A percentile compares a stretch with the other conserved stretches of the same genome.
Evolutionary conservation across 1,139 yeast species (phyloP).

Genomic region (Taiozyma sp.): DNA sequence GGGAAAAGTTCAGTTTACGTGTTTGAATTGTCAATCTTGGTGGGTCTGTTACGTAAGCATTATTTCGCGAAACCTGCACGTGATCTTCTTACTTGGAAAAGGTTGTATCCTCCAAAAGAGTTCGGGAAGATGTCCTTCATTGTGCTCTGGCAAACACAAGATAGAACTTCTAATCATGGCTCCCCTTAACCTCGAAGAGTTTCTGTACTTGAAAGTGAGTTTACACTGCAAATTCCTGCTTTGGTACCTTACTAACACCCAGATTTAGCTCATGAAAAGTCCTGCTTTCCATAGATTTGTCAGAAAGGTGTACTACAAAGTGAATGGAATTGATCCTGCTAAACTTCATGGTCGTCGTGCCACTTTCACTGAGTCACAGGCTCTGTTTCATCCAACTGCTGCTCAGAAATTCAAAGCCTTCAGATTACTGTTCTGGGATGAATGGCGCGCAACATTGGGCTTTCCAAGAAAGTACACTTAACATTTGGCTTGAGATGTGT

Average conservation of each 20-base stretch:
- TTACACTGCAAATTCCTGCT: not conserved
- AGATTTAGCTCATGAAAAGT: conserved; percentile 45
- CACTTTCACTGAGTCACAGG: conserved; percentile 23
- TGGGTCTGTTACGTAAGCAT: not conserved
- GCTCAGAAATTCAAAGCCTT: conserved; percentile 58
- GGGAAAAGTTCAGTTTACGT: not conserved
- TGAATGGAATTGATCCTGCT: conserved; percentile 49
- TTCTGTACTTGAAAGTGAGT: conserved; percentile 32
- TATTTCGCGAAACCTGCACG: not conserved
- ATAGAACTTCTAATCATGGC: not conserved
- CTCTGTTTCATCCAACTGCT: conserved; percentile 40
- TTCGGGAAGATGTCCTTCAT: not conserved
- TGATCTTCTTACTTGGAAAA: not conserved
- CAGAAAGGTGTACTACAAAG: conserved; percentile 51
- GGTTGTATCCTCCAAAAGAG: not conserved
- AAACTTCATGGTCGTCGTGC: conserved; percentile 24
- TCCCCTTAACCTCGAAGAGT: conserved; percentile 36
- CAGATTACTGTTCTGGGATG: conserved; percentile 56
- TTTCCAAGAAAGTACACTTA: conserved; percentile 27
- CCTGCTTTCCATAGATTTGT: conserved; percentile 68
- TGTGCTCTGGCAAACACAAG: not conserved
- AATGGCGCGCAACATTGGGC: conserved; percentile 50
- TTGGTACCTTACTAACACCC: conserved; percentile 1
- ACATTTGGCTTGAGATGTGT: no score
- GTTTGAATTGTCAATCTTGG: not conserved